Evolutionary conservation across 2,329 filamentous ascomycete species (phyloP), one percentile per base, ranked within the genome.

Genomic region (Beauveria pseudobassiana): DNA sequence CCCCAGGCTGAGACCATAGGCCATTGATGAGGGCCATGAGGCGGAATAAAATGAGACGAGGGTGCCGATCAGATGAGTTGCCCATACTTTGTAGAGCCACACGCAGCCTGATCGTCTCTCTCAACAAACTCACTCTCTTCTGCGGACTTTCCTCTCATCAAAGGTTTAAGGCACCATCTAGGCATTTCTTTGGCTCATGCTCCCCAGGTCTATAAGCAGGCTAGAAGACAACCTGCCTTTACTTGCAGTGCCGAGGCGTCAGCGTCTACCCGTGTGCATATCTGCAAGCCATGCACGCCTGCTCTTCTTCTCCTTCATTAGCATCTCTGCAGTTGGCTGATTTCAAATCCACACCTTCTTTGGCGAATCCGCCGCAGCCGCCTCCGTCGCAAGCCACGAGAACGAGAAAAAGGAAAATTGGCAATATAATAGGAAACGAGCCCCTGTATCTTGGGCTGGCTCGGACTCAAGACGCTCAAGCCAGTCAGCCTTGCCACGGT

Each of bases 401-500:
- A 34, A 34, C 6, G 42, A 61, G 20, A 45, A 5, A 53, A 7
- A 10, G 56, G 60, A 57, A 61, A 61, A 58, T 8, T 7, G 56
- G 60, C 3, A 30, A 24, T 30, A 38, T n/a, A 38, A 58, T 5
- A 10, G 56, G 53, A 57, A 61, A 61, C 51, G n/a, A 18, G 16
- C 57, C 48, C 57, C 48, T 59, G 57, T 45, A 52, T 6, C 9
- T 34, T 52, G 38, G 22, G 40, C n/a, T 16, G 45, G 45, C 30
- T 24, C 0, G 16, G 48, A 6, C 30, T 34, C 9, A 3, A 34
- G 10, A 34, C 30, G 10, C 24, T 43, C 48, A 52, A 59, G 48
- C 57, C 57, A 18, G 57, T 59, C 57, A 59, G 57, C 57, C 57
- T 59, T 59, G 57, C 57, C 57, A 51, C 46, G 9, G n/a, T 10